Evolutionary conservation across 176 grass and related monocot species (phyloP).

Genomic region (Oryza nivara): DNA sequence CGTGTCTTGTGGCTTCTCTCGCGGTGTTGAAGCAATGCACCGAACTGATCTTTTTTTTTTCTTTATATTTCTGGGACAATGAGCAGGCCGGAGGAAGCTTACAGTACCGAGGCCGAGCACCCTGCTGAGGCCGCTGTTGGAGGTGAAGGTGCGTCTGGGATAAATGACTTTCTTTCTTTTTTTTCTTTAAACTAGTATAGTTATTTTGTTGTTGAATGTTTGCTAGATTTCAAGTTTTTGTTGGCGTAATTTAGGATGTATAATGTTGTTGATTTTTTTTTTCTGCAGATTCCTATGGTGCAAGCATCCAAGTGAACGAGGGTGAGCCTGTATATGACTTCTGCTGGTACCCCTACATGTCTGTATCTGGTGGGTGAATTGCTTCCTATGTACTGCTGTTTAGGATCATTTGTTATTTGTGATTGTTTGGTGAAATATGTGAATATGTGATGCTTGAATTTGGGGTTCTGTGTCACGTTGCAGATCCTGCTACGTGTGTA

Average conservation of each 20-base stretch:
- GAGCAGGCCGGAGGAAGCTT: slow-evolving; percentile 68
- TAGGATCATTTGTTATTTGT: background rate
- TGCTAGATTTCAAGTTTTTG: background rate
- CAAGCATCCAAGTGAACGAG: slow-evolving; percentile 72
- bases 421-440: background rate
- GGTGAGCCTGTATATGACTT: slow-evolving; percentile 87
- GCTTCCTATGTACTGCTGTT: background rate
- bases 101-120: slow-evolving; percentile 35
- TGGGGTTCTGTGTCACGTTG: slow-evolving; percentile 13
- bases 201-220: background rate
- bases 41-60: background rate
- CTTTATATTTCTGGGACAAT: slow-evolving; percentile 1
- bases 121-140: slow-evolving; percentile 43
- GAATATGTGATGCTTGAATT: slow-evolving; percentile 17
- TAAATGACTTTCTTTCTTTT: background rate
- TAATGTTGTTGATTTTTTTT: background rate
- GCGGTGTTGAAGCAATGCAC: background rate
- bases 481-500: slow-evolving; percentile 80
- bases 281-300: slow-evolving; percentile 72
- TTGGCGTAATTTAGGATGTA: background rate
- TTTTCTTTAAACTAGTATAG: background rate
- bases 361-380: slow-evolving; percentile 62
- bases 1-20: background rate
- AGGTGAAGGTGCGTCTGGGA: slow-evolving; percentile 48
- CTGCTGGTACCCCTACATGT: slow-evolving; percentile 98